Evolutionary conservation across 2,329 filamentous ascomycete species (phyloP), one percentile per base, ranked within the genome.

Genomic region (Chaetomium olivaceum): DNA sequence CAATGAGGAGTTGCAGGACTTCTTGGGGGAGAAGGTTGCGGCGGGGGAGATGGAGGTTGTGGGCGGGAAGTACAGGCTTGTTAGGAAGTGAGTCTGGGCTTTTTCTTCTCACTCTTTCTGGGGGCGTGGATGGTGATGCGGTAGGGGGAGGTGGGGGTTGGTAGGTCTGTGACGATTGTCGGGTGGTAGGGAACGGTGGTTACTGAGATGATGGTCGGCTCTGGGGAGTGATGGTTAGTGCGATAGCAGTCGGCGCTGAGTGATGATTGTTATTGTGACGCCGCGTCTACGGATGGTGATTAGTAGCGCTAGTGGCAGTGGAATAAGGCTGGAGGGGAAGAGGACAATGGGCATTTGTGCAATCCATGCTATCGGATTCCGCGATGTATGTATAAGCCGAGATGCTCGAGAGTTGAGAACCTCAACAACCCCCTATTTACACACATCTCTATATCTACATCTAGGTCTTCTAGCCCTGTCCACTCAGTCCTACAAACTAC

Each of bases 1-100:
- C 68, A 91, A 91, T 73, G 93, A 97, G 75, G 93, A 98, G 78
- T 79, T 98, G 68, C 87, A 88, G 72, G 91, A 90, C 76, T 91
- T 97, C 75, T 78, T 98, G 65, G 86, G 81, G 9, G 87, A 90
- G 66, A 93, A 96, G 86, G 89, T 94, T n/a, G 81, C 82, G 6
- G 86, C 85, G 51, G 89, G 88, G 33, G 87, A 87, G 72, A 78
- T 96, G 73, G 90, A 93, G 77, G 83, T 88, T 73, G 82, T 74
- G 65, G 89, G 89, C 5, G 90, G 89, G 48, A 91, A 88, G 78
- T 93, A 93, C 78, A 87, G 85, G 75, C 78, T 89, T 68, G 76
- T 80, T 11, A 88, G 85, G 78, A 88, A 86, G 75, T 87, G 27
- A 59, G 16, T 19, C 48, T 31, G 58, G 33, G 14, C 39, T 27